Conservation (phyloP, 1,284 basidiomycete species). For the Amylostereum chailletii region DNA sequence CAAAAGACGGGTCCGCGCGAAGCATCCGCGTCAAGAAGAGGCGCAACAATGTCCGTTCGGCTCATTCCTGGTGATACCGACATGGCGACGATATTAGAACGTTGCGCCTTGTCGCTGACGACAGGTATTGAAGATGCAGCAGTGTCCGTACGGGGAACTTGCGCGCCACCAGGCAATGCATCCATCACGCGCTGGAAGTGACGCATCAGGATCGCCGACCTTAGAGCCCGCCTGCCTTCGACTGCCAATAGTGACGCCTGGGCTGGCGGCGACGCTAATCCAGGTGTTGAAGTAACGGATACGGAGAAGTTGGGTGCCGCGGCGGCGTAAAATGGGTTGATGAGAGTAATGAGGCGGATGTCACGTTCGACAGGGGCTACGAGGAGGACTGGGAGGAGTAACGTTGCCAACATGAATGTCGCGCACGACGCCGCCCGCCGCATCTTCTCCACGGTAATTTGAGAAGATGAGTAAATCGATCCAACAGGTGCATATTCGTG, state of each 20-base stretch:
- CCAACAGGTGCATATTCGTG: constrained; percentile 69
- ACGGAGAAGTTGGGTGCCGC: constrained; percentile 41
- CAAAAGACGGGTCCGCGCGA: constrained; percentile 24
- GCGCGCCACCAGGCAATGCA: constrained; percentile 54
- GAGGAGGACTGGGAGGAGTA: constrained; percentile 70
- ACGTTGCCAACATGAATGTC: constrained; percentile 72
- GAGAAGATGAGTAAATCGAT: constrained; percentile 24
- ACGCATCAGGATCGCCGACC: constrained; percentile 52
- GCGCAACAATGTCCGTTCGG: constrained; percentile 53
- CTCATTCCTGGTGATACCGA: constrained; percentile 69
- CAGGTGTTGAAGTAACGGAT: constrained; percentile 17
- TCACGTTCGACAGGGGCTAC: constrained; percentile 76
- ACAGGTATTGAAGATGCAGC: constrained; percentile 33
- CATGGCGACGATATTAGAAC: constrained; percentile 65
- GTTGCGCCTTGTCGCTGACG: constrained; percentile 38
- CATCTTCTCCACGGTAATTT: constrained; percentile 20
- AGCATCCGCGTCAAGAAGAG: constrained; percentile 41
- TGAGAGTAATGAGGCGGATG: constrained; percentile 72
- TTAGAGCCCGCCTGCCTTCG: constrained; percentile 61
- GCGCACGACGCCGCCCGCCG: constrained; percentile 46
- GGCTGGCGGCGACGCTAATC: constrained; percentile 3
- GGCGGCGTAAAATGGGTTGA: constrained; percentile 82
- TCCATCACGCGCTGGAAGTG: constrained; percentile 75
- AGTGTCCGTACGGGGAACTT: constrained; percentile 43
- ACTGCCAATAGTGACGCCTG: constrained; percentile 33